phyloP scores from a whole-genome alignment of 768 basidiomycete species.

The Lactarius sanguifluus region DNA sequence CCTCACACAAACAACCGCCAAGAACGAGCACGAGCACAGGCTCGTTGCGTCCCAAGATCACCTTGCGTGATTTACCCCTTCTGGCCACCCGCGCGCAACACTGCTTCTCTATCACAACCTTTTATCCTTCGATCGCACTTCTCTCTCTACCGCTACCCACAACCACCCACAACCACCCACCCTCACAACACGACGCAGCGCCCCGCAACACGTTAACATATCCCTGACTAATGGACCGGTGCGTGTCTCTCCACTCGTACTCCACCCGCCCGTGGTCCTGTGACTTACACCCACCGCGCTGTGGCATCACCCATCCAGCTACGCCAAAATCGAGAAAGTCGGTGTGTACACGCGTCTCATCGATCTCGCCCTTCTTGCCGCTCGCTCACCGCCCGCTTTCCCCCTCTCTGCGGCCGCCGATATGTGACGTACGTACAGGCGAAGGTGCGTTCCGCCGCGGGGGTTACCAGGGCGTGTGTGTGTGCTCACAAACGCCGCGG shows the following conservation, averaged over 20 bases:
- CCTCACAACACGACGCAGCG: neutral
- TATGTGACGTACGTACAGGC: conserved; percentile 38
- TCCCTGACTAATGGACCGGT: conserved; percentile 25
- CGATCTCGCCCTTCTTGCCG: neutral
- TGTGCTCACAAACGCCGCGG: neutral
- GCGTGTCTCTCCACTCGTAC: neutral
- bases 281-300: neutral
- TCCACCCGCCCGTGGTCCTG: neutral
- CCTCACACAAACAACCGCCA: neutral
- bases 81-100: neutral
- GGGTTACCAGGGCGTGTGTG: neutral
- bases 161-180: neutral
- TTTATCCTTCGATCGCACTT: neutral
- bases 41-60: neutral
- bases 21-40: neutral
- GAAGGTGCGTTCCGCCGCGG: conserved; percentile 42
- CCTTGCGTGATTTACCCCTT: conserved; percentile 2
- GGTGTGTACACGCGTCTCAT: conserved; percentile 57
- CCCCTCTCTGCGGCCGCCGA: too few species aligned
- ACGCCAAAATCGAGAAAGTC: conserved; percentile 97
- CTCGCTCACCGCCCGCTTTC: too few species aligned
- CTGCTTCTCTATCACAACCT: conserved; percentile 1
- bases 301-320: conserved; percentile 47
- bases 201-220: neutral
- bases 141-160: neutral